Conservation (phyloP, 768 basidiomycete species). For the Lyophyllum decastes region DNA sequence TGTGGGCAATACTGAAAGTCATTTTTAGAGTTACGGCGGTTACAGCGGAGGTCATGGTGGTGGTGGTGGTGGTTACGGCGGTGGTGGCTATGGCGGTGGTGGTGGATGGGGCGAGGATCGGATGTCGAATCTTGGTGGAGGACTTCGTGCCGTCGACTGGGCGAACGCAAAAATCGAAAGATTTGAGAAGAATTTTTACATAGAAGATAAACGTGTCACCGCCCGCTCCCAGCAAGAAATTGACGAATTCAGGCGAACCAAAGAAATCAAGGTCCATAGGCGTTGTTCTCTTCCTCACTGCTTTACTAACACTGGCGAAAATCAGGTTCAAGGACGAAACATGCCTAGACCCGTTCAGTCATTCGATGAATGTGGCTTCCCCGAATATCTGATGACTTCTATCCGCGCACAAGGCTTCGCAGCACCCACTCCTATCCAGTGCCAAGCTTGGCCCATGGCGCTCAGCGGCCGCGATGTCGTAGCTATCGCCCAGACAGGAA, state of each 20-base stretch:
- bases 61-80: slow-evolving; percentile 38
- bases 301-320: background rate
- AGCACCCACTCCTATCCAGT: slow-evolving; percentile 92
- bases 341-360: slow-evolving; percentile 88
- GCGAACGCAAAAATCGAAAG: slow-evolving; percentile 64
- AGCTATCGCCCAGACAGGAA: slow-evolving; percentile 97
- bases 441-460: slow-evolving; percentile 99
- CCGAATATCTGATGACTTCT: slow-evolving; percentile 92
- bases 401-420: slow-evolving; percentile 94
- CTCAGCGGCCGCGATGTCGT: slow-evolving; percentile 91
- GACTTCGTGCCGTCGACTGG: slow-evolving; percentile 89
- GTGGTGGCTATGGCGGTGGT: slow-evolving; percentile 50
- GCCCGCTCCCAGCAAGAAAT: slow-evolving; percentile 82
- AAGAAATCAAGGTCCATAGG: slow-evolving; percentile 81
- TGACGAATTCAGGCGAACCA: slow-evolving; percentile 78
- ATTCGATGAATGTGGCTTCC: slow-evolving; percentile 96
- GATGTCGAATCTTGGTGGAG: slow-evolving; percentile 81
- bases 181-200: slow-evolving; percentile 98
- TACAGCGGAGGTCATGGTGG: slow-evolving; percentile 32
- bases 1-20: background rate
- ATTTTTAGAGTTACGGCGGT: slow-evolving; percentile 43
- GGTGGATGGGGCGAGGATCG: slow-evolving; percentile 62
- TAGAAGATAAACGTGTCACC: slow-evolving; percentile 85
- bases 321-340: slow-evolving; percentile 81
- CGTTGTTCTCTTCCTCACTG: background rate